Percentiles rank a stretch among this genome's conserved stretches.
Evolutionary conservation across 768 basidiomycete species (phyloP).

Genomic region (Russula vinacea): DNA sequence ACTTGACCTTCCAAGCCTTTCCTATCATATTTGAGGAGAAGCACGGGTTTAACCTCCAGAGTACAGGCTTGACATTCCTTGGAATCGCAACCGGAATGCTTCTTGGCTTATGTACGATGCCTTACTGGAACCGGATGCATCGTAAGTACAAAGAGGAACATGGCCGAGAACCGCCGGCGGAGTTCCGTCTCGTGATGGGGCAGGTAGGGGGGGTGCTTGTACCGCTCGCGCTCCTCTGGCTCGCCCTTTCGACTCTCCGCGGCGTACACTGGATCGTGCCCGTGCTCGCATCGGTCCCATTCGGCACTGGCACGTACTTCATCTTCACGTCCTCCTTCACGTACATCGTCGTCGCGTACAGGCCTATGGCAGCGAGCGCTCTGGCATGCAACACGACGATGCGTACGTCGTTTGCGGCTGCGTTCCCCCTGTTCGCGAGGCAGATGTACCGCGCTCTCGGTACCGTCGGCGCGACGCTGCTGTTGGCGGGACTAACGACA

Average conservation of each 20-base stretch:
- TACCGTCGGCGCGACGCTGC: slow-evolving; percentile 39
- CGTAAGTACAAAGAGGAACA: slow-evolving; percentile 40
- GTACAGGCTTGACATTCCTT: slow-evolving; percentile 48
- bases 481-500: slow-evolving; percentile 43
- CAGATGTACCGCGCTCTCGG: slow-evolving; percentile 42
- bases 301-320: slow-evolving; percentile 56
- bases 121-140: slow-evolving; percentile 47
- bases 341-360: slow-evolving; percentile 51
- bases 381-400: slow-evolving; percentile 61
- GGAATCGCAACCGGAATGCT: slow-evolving; percentile 52
- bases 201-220: slow-evolving; percentile 64
- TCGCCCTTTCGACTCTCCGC: slow-evolving; percentile 53
- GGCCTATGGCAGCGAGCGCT: slow-evolving; percentile 55
- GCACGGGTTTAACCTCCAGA: slow-evolving; percentile 54
- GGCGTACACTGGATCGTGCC: slow-evolving; percentile 49
- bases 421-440: slow-evolving; percentile 42
- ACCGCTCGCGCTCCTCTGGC: slow-evolving; percentile 55
- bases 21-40: slow-evolving; percentile 48
- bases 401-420: slow-evolving; percentile 41
- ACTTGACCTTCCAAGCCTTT: slow-evolving; percentile 56
- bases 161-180: slow-evolving; percentile 55
- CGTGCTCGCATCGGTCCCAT: slow-evolving; percentile 45
- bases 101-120: slow-evolving; percentile 39
- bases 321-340: slow-evolving; percentile 69
- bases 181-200: slow-evolving; percentile 62